Evolutionary conservation across 306 rosid species (phyloP).

Genomic region (Fragaria iinumae): DNA sequence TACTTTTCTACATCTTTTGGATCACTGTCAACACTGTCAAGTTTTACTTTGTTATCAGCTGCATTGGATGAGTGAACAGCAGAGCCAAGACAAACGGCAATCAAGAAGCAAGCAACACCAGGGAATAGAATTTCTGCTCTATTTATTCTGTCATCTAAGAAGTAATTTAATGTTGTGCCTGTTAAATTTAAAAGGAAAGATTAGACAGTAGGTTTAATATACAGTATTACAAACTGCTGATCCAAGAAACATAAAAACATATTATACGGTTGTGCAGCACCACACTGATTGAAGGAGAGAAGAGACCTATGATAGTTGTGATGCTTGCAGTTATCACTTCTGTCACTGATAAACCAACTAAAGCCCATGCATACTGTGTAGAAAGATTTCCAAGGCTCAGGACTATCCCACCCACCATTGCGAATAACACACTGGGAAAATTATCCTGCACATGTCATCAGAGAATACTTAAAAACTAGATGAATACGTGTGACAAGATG

Average conservation of each 20-base stretch:
- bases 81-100: slow-evolving; percentile 83
- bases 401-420: slow-evolving; percentile 83
- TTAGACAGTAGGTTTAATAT: neutral
- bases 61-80: slow-evolving; percentile 85
- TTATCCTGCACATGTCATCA: slow-evolving; percentile 56
- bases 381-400: slow-evolving; percentile 82
- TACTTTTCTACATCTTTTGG: slow-evolving; percentile 42
- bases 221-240: neutral
- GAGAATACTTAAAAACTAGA: slow-evolving; percentile 2
- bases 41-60: slow-evolving; percentile 73
- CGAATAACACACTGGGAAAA: slow-evolving; percentile 76
- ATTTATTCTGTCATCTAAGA: slow-evolving; percentile 76
- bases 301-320: slow-evolving; percentile 76
- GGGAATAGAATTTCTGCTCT: slow-evolving; percentile 84
- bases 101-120: slow-evolving; percentile 85
- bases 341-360: slow-evolving; percentile 84
- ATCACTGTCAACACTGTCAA: slow-evolving; percentile 43
- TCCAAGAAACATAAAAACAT: neutral
- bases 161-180: slow-evolving; percentile 90
- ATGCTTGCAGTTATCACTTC: slow-evolving; percentile 83
- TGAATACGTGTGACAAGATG: neutral
- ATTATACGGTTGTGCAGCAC: neutral
- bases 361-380: slow-evolving; percentile 85
- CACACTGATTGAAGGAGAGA: neutral
- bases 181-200: slow-evolving; percentile 26